Evolutionary conservation across 768 basidiomycete species (phyloP), one percentile per base, ranked within the genome.

Genomic region (Boletus rubescentipes): DNA sequence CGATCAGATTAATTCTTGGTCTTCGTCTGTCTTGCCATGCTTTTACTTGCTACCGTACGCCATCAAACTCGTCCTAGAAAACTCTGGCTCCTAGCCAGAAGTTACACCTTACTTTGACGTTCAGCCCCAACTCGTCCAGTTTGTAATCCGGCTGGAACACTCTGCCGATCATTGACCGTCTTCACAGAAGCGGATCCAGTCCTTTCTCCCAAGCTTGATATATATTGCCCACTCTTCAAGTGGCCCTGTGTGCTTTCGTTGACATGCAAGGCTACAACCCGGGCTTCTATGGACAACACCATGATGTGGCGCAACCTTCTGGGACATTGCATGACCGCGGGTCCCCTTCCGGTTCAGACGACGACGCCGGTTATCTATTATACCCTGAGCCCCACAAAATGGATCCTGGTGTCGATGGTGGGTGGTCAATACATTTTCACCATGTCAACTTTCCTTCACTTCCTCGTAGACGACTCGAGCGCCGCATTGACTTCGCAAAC

Each of bases 401-500:
- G 40, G 81, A 82, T 11, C 53, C 58, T 23, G 77, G 79, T 5
- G 46, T 64, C 20, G 83, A 84, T 59, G 82, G 83, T 80, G 50
- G 58, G 70, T 55, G 8, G 21, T 49, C 47, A 35, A 10, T 42
- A 9, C 42, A 29, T 53, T 42, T 36, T 53, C 37, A 26, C 54
- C 45, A 55, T 61, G 51, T 42, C 57, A 40, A 31, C 48, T 53
- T 49, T 58, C 57, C 44, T 50, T 61, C 46, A 55, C 37, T 43
- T 35, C 31, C 53, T 51, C 6, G 49, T 54, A 75, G 76, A 75
- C 40, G 77, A 79, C 58, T 58, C 71, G 23, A 71, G 76, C 58
- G 58, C 65, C 44, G 73, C 85, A 2, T 71, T 91, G 67, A 92
- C 85, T 18, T 82, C 82, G 4, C 91, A 93, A 70, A 85, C 88